Conservation (phyloP, 352 stramenopile genomes). For the Globisporangium megalacanthum region DNA sequence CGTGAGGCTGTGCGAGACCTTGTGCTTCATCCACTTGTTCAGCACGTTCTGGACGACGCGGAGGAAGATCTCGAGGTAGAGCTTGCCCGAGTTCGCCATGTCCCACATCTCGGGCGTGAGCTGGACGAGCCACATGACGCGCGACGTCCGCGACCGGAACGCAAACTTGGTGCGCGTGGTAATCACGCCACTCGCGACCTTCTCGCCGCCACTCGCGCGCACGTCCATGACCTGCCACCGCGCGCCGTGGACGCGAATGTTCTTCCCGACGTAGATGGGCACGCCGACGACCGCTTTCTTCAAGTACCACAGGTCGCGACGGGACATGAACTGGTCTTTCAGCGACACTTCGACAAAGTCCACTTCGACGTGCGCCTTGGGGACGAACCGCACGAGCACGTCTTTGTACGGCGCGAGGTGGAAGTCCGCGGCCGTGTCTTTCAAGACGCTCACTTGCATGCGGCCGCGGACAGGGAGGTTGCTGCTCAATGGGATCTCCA, state of each 20-base stretch:
- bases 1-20: conserved; percentile 89
- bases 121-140: conserved; percentile 98
- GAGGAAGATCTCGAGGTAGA: conserved; percentile 91
- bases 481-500: conserved; percentile 69
- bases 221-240: conserved; percentile 90
- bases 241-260: conserved; percentile 63
- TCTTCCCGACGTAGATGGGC: conserved; percentile 76
- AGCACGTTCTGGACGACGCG: conserved; percentile 75
- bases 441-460: conserved; percentile 78
- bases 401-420: conserved; percentile 72
- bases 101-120: conserved; percentile 95
- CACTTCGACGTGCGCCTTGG: conserved; percentile 68
- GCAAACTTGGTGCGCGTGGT: conserved; percentile 96
- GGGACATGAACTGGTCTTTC: conserved; percentile 91
- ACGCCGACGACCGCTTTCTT: conserved; percentile 63
- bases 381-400: conserved; percentile 76
- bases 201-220: conserved; percentile 57
- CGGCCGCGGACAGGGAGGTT: conserved; percentile 66
- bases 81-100: conserved; percentile 80
- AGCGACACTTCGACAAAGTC: conserved; percentile 89
- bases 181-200: conserved; percentile 91
- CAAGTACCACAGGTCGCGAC: conserved; percentile 88
- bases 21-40: conserved; percentile 88
- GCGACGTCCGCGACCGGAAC: conserved; percentile 91
- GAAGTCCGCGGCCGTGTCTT: conserved; percentile 71